Evolutionary conservation across 306 rosid species (phyloP), one percentile per base, ranked within the genome.

Genomic region (Sophora flavescens): DNA sequence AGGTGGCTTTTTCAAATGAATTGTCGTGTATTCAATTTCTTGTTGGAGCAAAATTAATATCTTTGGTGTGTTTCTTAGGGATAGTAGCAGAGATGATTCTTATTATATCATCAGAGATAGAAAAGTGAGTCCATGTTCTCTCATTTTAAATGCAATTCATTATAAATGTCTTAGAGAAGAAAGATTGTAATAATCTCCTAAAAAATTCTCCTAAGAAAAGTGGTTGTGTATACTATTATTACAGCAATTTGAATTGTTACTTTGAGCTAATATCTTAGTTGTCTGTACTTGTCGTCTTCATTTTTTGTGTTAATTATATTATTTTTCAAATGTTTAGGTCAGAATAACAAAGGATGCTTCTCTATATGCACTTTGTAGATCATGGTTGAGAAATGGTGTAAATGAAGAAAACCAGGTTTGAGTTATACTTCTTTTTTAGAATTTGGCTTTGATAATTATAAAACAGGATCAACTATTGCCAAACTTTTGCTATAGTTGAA

Each of bases 321-420:
- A 15, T 35, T 42, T 57, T 80, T 70, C 63, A 67, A 68, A 36
- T 68, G 73, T 75, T 48, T 77, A 91, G 96, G 90, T 93, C 53
- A 85, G 85, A 83, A 68, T 93, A 72, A 87, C 82, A 33, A 93
- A 91, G 63, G 89, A 88, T 71, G 92, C 90, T 79, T 89, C 98
- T 67, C 85, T 94, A 14, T 94, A 91, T 83, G 89, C 90, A 13
- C 94, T 90, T 61, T 91, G 97, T 78, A 86, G 94, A 63, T 94
- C 98, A 38, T 94, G 98, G 98, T 62, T 91, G 86, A 87, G 84
- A 81, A 91, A 94, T 80, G 93, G 96, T 70, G 35, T 74, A 72
- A 63, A 74, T 52, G 98, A 91, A 75, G 91, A 88, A 79, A 80
- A 42, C 65, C 91, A 90, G 97, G 97, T 92, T 32, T 68, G 90